These are phyloP conservation scores for Penicillium egyptiacum DNA, from an alignment of 495 filamentous ascomycete genomes.

Conservation along the genomic window DNA sequence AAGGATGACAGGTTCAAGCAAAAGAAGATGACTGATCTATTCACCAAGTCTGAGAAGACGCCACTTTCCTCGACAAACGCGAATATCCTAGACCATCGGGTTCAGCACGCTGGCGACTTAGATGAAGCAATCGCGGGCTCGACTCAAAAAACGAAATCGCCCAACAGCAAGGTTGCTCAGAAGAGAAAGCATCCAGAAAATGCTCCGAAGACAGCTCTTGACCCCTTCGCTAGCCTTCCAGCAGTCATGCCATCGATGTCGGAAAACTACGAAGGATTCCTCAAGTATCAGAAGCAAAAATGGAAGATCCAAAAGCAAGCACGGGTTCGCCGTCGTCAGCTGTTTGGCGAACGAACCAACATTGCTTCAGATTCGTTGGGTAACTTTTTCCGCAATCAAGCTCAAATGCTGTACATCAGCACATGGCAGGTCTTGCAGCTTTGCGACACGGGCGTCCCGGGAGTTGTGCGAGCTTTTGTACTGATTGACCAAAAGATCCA, in stretches of 20 bases:
- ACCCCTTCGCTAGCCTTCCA: constrained; percentile 84
- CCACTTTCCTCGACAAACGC: constrained; percentile 71
- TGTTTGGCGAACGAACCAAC: constrained; percentile 84
- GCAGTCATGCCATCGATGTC: constrained; percentile 81
- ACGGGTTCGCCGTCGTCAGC: constrained; percentile 77
- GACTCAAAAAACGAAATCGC: constrained; percentile 69
- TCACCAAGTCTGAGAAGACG: constrained; percentile 71
- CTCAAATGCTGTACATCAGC: constrained; percentile 80
- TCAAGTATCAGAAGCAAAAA: constrained; percentile 96
- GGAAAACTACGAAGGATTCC: constrained; percentile 84
- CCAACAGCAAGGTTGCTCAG: constrained; percentile 61
- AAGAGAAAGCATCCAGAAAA: constrained; percentile 84
- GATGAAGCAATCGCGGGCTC: constrained; percentile 78
- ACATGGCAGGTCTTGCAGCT: constrained; percentile 96
- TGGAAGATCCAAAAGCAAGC: constrained; percentile 98
- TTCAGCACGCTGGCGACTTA: constrained; percentile 62
- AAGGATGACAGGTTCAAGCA: constrained; percentile 98
- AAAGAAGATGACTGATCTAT: constrained; percentile 96
- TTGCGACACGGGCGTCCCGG: constrained; percentile 72
- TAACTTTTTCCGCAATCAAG: constrained; percentile 85
- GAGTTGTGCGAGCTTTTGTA: constrained; percentile 84
- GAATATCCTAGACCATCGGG: constrained; percentile 62
- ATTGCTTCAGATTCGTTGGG: constrained; percentile 71
- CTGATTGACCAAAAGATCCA: constrained; percentile 93
- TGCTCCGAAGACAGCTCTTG: constrained; percentile 56